Percentiles rank a stretch among this genome's conserved stretches.
Conservation (phyloP, 257 asterid genomes). For the Oldenlandia corymbosa region DNA sequence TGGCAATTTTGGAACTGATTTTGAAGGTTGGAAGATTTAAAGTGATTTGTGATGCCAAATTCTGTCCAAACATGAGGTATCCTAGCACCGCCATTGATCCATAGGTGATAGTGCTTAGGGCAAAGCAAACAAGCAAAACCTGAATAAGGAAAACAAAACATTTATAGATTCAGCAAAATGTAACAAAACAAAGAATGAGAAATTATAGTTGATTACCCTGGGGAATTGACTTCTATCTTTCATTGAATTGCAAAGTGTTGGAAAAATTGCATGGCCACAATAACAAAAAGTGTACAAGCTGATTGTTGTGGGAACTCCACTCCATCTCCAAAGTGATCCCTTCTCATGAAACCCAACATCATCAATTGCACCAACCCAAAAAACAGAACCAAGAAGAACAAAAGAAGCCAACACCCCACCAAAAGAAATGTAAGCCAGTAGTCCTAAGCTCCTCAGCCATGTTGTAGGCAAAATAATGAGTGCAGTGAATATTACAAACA, state of each 20-base stretch:
- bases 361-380: slow-evolving; percentile 46
- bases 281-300: slow-evolving; percentile 50
- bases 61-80: slow-evolving; percentile 45
- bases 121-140: slow-evolving; percentile 42
- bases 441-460: slow-evolving; percentile 41
- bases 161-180: no score
- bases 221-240: slow-evolving; percentile 33
- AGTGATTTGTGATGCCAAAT: slow-evolving; percentile 35
- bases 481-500: slow-evolving; percentile 32
- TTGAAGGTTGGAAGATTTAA: slow-evolving; percentile 37
- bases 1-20: slow-evolving; percentile 39
- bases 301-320: slow-evolving; percentile 37
- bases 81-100: slow-evolving; percentile 49
- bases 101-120: slow-evolving; percentile 32
- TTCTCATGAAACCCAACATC: slow-evolving; percentile 39
- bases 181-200: no score
- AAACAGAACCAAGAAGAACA: slow-evolving; percentile 23
- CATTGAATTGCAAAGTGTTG: slow-evolving; percentile 47
- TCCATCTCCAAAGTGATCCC: slow-evolving; percentile 33
- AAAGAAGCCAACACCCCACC: slow-evolving; percentile 45
- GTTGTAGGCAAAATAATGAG: slow-evolving; percentile 46
- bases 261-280: slow-evolving; percentile 52
- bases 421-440: slow-evolving; percentile 41
- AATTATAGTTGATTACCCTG: slow-evolving; percentile 14
- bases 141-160: slow-evolving; percentile 3